Conservation (phyloP, 495 filamentous ascomycete genomes). For the Aspergillus cavernicola region DNA sequence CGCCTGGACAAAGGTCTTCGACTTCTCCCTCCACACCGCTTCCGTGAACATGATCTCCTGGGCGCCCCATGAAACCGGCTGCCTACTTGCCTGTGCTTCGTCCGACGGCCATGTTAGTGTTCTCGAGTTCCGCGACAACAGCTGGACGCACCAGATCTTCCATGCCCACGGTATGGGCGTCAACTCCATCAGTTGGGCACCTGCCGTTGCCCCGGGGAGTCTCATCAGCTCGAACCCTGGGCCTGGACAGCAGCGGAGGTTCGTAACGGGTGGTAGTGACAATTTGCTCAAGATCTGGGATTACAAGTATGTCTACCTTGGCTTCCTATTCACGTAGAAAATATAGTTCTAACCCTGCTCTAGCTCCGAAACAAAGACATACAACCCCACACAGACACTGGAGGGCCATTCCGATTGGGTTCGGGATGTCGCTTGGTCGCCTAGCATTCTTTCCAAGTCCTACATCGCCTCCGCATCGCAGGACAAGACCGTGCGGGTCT, state of each 20-base stretch:
- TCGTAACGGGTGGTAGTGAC: constrained; percentile 92
- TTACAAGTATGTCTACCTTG: constrained; percentile 44
- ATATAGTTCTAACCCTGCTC: constrained; percentile 6
- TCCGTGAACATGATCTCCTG: constrained; percentile 94
- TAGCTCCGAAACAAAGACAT: constrained; percentile 52
- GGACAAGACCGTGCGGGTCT: constrained; percentile 95
- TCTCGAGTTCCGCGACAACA: constrained; percentile 93
- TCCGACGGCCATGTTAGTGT: constrained; percentile 91
- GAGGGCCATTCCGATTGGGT: constrained; percentile 95
- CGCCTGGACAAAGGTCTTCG: constrained; percentile 78
- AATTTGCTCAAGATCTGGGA: constrained; percentile 91
- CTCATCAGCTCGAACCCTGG: constrained; percentile 68
- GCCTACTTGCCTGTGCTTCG: constrained; percentile 88
- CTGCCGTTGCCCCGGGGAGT: constrained; percentile 71
- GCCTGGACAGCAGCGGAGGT: constrained; percentile 61
- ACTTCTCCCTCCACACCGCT: constrained; percentile 86
- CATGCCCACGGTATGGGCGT: constrained; percentile 88
- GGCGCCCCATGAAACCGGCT: constrained; percentile 95
- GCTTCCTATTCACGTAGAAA: neutral
- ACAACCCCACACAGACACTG: constrained; percentile 52
- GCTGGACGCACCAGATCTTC: constrained; percentile 80
- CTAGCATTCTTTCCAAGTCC: constrained; percentile 85
- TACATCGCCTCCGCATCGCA: constrained; percentile 96
- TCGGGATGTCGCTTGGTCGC: constrained; percentile 94
- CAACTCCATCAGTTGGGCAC: constrained; percentile 94